These are phyloP conservation scores for Lentinula aciculospora DNA, from an alignment of 768 basidiomycete species.

Conservation along the genomic window DNA sequence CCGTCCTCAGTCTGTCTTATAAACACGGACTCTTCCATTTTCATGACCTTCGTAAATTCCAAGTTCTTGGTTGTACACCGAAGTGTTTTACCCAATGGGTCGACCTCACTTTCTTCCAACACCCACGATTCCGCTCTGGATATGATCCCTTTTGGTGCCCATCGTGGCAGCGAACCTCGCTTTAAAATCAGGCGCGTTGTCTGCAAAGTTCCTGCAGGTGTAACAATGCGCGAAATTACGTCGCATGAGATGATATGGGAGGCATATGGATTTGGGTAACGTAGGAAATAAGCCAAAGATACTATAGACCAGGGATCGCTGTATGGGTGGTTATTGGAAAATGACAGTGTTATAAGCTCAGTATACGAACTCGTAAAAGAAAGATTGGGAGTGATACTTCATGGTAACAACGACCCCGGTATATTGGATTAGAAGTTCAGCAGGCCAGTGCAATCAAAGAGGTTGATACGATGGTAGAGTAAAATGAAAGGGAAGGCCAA, in stretches of 20 bases:
- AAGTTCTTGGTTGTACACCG: conserved; percentile 82
- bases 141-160: conserved; percentile 83
- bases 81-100: conserved; percentile 73
- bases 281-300: conserved; percentile 87
- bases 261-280: conserved; percentile 95
- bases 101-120: conserved; percentile 91
- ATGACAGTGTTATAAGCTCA: neutral
- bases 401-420: conserved; percentile 23
- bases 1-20: conserved; percentile 66
- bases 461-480: neutral
- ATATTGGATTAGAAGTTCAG: neutral
- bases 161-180: conserved; percentile 83
- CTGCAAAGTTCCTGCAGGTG: conserved; percentile 66
- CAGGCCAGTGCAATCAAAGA: neutral
- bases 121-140: conserved; percentile 90
- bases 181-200: conserved; percentile 93
- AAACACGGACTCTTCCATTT: conserved; percentile 77
- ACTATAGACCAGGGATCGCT: conserved; percentile 95
- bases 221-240: conserved; percentile 79
- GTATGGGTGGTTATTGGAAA: conserved; percentile 14
- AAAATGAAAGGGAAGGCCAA: neutral
- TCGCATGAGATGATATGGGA: conserved; percentile 93
- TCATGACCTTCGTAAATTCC: conserved; percentile 92
- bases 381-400: conserved; percentile 55
- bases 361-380: conserved; percentile 43